Evolutionary conservation across 352 stramenopile genomes (phyloP), one percentile per base, ranked within the genome.

Genomic region (Phytophthora macrochlamydospora): DNA sequence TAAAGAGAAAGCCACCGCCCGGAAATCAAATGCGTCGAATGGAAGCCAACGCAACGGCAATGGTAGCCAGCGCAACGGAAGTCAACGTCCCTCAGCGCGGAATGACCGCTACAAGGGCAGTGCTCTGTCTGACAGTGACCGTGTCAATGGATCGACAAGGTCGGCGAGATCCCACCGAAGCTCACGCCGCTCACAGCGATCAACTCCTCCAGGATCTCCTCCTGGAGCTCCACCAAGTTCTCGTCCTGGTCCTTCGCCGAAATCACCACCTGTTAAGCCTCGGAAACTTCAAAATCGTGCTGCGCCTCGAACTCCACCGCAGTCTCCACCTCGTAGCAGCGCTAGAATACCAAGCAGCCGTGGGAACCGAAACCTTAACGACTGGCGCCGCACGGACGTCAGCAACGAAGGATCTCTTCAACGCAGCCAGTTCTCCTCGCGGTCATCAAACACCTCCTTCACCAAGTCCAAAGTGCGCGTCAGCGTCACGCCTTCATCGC

Each of bases 211-310:
- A 11, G 6, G 33, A 7, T 55, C 59, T 6, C 32, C 60, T 12
- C 38, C 13, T 28, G 50, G 46, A 8, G 38, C 53, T 1, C 40
- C 55, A 31, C 56, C 55, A 29, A 35, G 40, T 49, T 69, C 66
- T 52, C 30, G 50, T 11, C 37, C 12, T 29, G 48, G 51, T 1
- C 46, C 56, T 24, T 44, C 66, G 7, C 66, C 61, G 45, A 59
- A 44, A 29, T 75, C 70, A 9, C 70, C 70, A 3, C 70, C 70
- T 14, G 65, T 65, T 29, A 67, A 61, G 14, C 65, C 66, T 30
- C 70, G 60, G 50, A 74, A 62, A 30, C 62, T 71, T 62, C 60
- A 67, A 42, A 58, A 57, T 1, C 65, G 59, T 59, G 54, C 46
- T 0, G n/a, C 64, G 12, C 69, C 59, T 28, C 51, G 33, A 62